Evolutionary conservation across 2,329 filamentous ascomycete species (phyloP).

Genomic region (Penicillium sp.): DNA sequence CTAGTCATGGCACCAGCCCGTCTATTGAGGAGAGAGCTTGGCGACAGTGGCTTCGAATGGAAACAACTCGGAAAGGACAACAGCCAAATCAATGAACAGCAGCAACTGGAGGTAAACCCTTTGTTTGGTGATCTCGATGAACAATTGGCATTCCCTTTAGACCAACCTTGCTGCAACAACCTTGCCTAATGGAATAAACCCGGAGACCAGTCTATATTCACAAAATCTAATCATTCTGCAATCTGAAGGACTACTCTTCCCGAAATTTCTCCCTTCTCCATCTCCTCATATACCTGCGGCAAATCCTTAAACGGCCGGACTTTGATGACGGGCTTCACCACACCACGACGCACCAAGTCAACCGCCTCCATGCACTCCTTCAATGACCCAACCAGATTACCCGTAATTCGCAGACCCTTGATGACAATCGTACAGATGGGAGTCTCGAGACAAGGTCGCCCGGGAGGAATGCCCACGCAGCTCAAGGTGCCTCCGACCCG

Average conservation of each 20-base stretch:
- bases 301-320: slow-evolving; percentile 44
- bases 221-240: slow-evolving; percentile 18
- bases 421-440: slow-evolving; percentile 45
- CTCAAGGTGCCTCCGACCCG: slow-evolving; percentile 43
- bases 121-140: background rate
- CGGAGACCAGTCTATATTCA: background rate
- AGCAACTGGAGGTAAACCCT: background rate
- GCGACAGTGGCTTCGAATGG: background rate
- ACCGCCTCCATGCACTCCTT: slow-evolving; percentile 48
- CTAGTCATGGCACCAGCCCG: slow-evolving; percentile 26
- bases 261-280: slow-evolving; percentile 44
- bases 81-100: background rate
- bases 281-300: slow-evolving; percentile 42
- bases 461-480: slow-evolving; percentile 44
- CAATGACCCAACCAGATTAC: slow-evolving; percentile 44
- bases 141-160: background rate
- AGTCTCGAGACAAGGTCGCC: slow-evolving; percentile 38
- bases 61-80: background rate
- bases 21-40: slow-evolving; percentile 3
- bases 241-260: slow-evolving; percentile 44
- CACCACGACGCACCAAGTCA: slow-evolving; percentile 39
- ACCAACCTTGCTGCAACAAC: background rate
- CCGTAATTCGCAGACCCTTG: slow-evolving; percentile 42
- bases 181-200: background rate
- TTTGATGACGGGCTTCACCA: slow-evolving; percentile 42